A percentile compares a stretch with the other conserved stretches of the same genome.
These are phyloP conservation scores for Lasiodiplodia gonubiensis DNA, from an alignment of 2,329 filamentous ascomycete genomes.

Conservation along the genomic window DNA sequence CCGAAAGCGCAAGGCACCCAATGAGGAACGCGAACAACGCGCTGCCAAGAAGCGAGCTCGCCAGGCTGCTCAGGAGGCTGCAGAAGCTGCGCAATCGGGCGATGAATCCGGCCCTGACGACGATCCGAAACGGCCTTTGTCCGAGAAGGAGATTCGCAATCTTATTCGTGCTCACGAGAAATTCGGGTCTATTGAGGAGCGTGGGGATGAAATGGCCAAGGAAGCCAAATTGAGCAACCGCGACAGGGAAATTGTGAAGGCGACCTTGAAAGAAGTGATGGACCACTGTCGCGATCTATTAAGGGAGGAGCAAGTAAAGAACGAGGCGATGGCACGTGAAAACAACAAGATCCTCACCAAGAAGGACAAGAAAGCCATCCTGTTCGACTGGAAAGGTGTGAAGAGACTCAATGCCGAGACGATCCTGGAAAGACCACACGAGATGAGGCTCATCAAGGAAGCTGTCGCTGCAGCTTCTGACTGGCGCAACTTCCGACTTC, in stretches of 20 bases:
- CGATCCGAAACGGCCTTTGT: constrained; percentile 88
- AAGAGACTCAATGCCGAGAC: constrained; percentile 97
- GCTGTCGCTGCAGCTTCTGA: constrained; percentile 70
- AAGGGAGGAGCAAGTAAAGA: constrained; percentile 71
- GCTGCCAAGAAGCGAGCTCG: constrained; percentile 72
- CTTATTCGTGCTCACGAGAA: constrained; percentile 89
- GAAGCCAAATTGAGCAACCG: constrained; percentile 85
- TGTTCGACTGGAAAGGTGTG: constrained; percentile 92
- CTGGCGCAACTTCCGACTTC: constrained; percentile 80
- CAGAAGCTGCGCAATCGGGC: constrained; percentile 57
- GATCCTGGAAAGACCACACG: constrained; percentile 85
- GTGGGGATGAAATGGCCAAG: constrained; percentile 82
- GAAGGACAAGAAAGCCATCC: constrained; percentile 95
- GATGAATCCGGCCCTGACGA: constrained; percentile 59
- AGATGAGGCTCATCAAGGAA: constrained; percentile 82
- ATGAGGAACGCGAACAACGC: constrained; percentile 67
- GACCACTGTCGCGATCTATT: constrained; percentile 73
- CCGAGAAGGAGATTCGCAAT: constrained; percentile 90
- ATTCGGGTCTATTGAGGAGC: constrained; percentile 88
- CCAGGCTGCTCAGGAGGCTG: constrained; percentile 69
- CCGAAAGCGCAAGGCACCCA: constrained; percentile 69
- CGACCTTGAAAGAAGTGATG: constrained; percentile 77
- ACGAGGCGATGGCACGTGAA: constrained; percentile 69
- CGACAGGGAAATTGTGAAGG: constrained; percentile 78
- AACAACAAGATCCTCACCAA: constrained; percentile 84